Percentiles rank a stretch among this genome's conserved stretches.
phyloP scores from a whole-genome alignment of 371 early-diverging fungal genomes.

The Phascolomyces articulosus region DNA sequence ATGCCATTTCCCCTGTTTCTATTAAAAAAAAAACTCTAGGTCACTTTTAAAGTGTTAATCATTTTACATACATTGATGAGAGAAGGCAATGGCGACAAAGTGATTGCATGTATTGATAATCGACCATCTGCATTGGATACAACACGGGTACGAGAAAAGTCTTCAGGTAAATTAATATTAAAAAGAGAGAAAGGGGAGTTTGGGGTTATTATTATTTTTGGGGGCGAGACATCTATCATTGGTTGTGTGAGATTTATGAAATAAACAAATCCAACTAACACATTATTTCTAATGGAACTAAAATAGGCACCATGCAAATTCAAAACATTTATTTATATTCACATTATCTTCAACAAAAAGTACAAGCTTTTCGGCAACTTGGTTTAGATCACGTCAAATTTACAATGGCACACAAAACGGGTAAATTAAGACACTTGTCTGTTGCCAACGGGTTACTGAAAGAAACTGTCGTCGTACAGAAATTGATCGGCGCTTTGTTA shows the following conservation, averaged over 20 bases:
- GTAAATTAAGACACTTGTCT: conserved; percentile 55
- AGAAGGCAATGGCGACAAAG: conserved; percentile 76
- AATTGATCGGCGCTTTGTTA: conserved; percentile 77
- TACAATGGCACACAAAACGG: conserved; percentile 34
- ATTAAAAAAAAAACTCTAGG: too few species aligned
- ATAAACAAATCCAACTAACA: conserved; percentile 11
- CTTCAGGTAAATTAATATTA: conserved; percentile 35
- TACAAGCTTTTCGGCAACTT: conserved; percentile 71
- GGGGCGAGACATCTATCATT: too few species aligned
- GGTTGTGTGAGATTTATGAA: neutral
- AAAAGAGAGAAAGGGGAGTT: neutral
- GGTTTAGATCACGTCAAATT: conserved; percentile 72
- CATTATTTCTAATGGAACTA: neutral
- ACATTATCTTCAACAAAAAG: conserved; percentile 82
- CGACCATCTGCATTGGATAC: conserved; percentile 65
- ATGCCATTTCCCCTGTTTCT: too few species aligned
- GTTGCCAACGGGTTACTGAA: conserved; percentile 72
- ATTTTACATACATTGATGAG: conserved; percentile 84
- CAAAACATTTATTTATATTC: conserved; percentile 85
- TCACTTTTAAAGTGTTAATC: conserved; percentile 85
- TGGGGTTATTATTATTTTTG: neutral
- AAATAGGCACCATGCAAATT: conserved; percentile 52
- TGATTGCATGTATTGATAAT: conserved; percentile 69
- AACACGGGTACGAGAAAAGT: conserved; percentile 66
- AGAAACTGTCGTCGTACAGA: conserved; percentile 78